Conservation (phyloP, 176 grass and related monocot species). For the Saccharum spontaneum region DNA sequence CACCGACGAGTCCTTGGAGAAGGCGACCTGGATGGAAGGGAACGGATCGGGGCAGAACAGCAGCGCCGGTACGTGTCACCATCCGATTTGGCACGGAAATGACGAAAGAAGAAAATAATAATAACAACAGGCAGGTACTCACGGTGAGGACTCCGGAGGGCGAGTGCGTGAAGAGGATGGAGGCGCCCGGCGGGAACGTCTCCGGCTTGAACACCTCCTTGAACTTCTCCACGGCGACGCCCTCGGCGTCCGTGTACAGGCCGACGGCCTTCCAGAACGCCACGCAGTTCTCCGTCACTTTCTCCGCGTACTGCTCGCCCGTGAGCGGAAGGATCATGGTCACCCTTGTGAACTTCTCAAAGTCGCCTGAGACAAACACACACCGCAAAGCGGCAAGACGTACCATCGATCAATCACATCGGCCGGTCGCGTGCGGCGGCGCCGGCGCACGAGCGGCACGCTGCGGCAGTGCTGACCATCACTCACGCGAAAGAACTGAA, state of each 20-base stretch:
- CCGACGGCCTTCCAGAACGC: conserved; percentile 65
- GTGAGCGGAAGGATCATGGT: conserved; percentile 72
- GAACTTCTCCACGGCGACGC: conserved; percentile 64
- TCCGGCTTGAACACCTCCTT: conserved; percentile 62
- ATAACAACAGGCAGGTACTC: background rate
- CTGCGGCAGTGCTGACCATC: no score
- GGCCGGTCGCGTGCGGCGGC: no score
- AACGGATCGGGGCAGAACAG: background rate
- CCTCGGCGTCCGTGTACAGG: conserved; percentile 65
- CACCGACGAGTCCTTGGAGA: conserved; percentile 55
- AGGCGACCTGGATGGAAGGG: conserved; percentile 52
- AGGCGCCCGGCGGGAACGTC: conserved; percentile 72
- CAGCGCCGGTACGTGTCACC: background rate
- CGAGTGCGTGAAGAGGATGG: conserved; percentile 87
- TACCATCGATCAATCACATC: background rate
- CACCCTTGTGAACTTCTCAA: conserved; percentile 80
- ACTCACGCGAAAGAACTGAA: no score
- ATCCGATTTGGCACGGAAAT: background rate
- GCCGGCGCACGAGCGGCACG: no score
- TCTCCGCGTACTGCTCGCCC: conserved; percentile 77
- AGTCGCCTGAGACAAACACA: conserved; percentile 45
- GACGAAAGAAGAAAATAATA: no score
- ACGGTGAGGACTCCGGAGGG: conserved; percentile 63
- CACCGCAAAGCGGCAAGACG: no score
- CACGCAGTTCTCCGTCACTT: conserved; percentile 89